Evolutionary conservation across 2,329 filamentous ascomycete genomes (phyloP).

Genomic region (Cercospora brassicicola): DNA sequence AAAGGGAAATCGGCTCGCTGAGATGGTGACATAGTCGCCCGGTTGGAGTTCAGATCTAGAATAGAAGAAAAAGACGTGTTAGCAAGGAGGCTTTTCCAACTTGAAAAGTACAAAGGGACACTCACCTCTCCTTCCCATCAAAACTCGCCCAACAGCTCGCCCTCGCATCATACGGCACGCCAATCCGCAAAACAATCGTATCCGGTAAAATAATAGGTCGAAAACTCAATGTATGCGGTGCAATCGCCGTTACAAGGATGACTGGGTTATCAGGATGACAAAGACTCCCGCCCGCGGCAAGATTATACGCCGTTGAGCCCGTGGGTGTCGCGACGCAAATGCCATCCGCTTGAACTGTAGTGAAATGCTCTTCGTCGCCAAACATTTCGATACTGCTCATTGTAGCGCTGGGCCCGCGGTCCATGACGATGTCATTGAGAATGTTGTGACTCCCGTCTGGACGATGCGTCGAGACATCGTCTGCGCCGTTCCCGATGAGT

Average conservation of each 20-base stretch:
- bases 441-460: conserved; percentile 87
- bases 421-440: conserved; percentile 94
- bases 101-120: too few species aligned
- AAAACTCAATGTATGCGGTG: conserved; percentile 91
- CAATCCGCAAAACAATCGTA: conserved; percentile 87
- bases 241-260: conserved; percentile 91
- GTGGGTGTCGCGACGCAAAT: conserved; percentile 93
- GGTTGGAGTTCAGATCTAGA: conserved; percentile 62
- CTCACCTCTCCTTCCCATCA: conserved; percentile 78
- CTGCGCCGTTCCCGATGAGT: conserved; percentile 79
- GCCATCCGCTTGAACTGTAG: conserved; percentile 87
- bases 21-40: conserved; percentile 83
- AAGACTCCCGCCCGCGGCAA: conserved; percentile 90
- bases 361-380: conserved; percentile 93
- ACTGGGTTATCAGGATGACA: conserved; percentile 97
- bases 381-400: conserved; percentile 93
- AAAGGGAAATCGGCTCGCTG: conserved; percentile 77
- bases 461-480: conserved; percentile 79
- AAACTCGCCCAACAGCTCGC: conserved; percentile 97
- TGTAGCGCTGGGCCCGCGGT: conserved; percentile 88
- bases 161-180: conserved; percentile 90
- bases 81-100: neutral
- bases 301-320: conserved; percentile 91
- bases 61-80: neutral
- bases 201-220: conserved; percentile 95